Evolutionary conservation across 805 yeast species (phyloP).

Genomic region (Schwanniomyces yamadae): DNA sequence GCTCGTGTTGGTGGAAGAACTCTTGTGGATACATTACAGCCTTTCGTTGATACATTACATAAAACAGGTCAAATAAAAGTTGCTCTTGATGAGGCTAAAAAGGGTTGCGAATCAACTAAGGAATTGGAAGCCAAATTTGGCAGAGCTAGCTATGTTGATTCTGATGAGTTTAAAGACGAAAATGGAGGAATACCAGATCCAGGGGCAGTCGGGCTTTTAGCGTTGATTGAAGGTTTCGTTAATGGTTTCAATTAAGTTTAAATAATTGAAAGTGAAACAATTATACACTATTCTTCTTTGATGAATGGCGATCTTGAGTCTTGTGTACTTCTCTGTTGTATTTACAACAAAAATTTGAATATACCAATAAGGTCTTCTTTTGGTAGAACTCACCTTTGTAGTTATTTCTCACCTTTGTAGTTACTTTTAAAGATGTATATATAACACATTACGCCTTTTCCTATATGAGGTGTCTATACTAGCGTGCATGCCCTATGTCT

Average conservation of each 20-base stretch:
- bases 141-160: slow-evolving; percentile 84
- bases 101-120: slow-evolving; percentile 77
- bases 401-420: slow-evolving; percentile 10
- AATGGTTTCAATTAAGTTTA: slow-evolving; percentile 6
- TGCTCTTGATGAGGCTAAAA: slow-evolving; percentile 68
- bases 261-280: neutral
- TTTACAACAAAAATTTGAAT: too few species aligned
- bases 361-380: too few species aligned
- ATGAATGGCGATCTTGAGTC: neutral
- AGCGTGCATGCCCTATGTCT: neutral
- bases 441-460: slow-evolving; percentile 1
- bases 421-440: slow-evolving; percentile 4
- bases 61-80: slow-evolving; percentile 49
- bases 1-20: slow-evolving; percentile 91
- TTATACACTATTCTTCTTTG: neutral
- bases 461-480: neutral
- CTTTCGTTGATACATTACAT: slow-evolving; percentile 68
- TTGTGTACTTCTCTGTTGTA: too few species aligned
- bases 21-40: slow-evolving; percentile 82
- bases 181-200: slow-evolving; percentile 90
- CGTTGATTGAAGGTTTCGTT: slow-evolving; percentile 47
- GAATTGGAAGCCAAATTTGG: slow-evolving; percentile 83
- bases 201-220: slow-evolving; percentile 87
- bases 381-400: slow-evolving; percentile 6
- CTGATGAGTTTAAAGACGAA: slow-evolving; percentile 52